phyloP scores from a whole-genome alignment of 805 yeast genomes.

The Pichia kluyveri region DNA sequence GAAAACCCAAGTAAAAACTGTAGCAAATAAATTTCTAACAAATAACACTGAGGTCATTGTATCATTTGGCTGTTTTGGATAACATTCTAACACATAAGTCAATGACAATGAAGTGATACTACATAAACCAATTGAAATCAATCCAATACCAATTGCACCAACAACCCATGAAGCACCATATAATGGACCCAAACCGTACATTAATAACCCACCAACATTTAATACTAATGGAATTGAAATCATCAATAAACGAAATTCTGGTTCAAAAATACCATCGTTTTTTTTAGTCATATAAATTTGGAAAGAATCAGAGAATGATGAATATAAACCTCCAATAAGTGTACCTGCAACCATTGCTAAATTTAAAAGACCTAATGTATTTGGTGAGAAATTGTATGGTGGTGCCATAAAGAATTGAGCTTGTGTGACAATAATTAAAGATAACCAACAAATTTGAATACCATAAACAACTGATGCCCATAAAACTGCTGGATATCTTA shows the following conservation, averaged over 20 bases:
- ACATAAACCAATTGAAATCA: background rate
- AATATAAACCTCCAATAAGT: background rate
- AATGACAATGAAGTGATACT: background rate
- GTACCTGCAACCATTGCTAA: conserved; percentile 1
- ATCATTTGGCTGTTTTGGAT: background rate
- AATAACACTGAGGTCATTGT: background rate
- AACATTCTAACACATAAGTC: conserved; percentile 2
- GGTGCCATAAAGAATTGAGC: background rate
- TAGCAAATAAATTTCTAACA: conserved; percentile 2
- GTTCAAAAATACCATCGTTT: conserved; percentile 5
- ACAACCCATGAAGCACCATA: conserved; percentile 1
- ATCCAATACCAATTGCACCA: conserved; percentile 2
- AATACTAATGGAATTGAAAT: background rate
- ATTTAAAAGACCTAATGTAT: conserved; percentile 1
- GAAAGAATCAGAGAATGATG: background rate
- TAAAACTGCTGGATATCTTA: conserved; percentile 1
- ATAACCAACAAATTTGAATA: conserved; percentile 3
- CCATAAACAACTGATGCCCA: conserved; percentile 1
- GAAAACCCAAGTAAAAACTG: conserved; percentile 1
- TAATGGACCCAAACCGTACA: conserved; percentile 3
- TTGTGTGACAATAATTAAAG: background rate
- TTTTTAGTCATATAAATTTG: background rate
- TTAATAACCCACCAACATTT: background rate
- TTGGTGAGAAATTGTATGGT: background rate
- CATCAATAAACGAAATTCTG: conserved; percentile 1